A percentile compares a stretch with the other conserved stretches of the same genome.
These are phyloP conservation scores for Daldinia bambusicola DNA, from an alignment of 495 filamentous ascomycete species.

Conservation along the genomic window DNA sequence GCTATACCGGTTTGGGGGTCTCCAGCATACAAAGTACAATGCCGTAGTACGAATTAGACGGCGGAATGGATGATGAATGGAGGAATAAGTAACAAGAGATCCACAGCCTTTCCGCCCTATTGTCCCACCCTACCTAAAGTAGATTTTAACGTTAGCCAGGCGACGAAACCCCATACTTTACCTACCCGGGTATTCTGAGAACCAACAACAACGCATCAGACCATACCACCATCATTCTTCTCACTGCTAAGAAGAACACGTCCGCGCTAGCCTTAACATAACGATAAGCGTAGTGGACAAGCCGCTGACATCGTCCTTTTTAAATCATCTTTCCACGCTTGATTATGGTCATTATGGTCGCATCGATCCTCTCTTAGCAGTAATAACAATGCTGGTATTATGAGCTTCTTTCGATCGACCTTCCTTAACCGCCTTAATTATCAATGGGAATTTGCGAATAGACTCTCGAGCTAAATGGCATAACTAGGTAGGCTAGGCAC, in stretches of 20 bases:
- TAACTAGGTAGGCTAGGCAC: too few species aligned
- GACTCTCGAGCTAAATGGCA: background rate
- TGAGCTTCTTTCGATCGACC: background rate
- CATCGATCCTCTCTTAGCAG: background rate
- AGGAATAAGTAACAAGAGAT: conserved; percentile 9
- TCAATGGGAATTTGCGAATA: background rate
- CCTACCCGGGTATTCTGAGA: conserved; percentile 6
- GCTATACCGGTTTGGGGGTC: conserved; percentile 24
- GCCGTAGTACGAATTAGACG: background rate
- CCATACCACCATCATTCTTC: conserved; percentile 16
- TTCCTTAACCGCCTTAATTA: background rate
- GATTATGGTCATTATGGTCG: background rate
- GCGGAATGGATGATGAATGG: background rate
- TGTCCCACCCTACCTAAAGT: conserved; percentile 31
- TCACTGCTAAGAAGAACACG: conserved; percentile 19
- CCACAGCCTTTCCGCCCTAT: conserved; percentile 36
- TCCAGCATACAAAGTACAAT: background rate
- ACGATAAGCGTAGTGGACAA: conserved; percentile 1
- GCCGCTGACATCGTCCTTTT: conserved; percentile 4
- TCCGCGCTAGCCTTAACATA: conserved; percentile 25
- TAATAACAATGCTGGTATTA: background rate
- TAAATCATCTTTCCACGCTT: background rate
- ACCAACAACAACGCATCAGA: conserved; percentile 32
- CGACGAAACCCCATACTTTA: conserved; percentile 24
- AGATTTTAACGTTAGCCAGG: conserved; percentile 13